Conservation (phyloP, 2,329 filamentous ascomycete genomes). For the Penicillium sp. region DNA sequence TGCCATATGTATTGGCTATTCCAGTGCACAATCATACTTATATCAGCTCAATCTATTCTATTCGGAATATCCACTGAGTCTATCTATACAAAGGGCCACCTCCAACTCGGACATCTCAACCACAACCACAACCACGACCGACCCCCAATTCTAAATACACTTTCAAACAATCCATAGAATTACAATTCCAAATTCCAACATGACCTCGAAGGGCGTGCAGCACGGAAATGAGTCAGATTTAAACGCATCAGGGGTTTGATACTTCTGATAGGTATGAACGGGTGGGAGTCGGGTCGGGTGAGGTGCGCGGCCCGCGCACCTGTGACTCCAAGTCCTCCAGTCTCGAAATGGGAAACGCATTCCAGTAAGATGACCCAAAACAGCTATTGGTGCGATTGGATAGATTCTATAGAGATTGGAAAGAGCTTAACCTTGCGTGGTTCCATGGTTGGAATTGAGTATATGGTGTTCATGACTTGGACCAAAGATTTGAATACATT, state of each 20-base stretch:
- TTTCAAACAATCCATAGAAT: neutral
- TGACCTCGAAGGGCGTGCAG: neutral
- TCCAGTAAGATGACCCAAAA: neutral
- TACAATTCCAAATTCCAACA: neutral
- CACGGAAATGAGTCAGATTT: neutral
- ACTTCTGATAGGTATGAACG: too few relatives aligned
- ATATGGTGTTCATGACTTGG: too few relatives aligned
- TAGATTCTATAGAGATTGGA: neutral
- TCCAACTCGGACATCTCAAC: neutral
- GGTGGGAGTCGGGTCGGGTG: neutral
- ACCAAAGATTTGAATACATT: too few relatives aligned
- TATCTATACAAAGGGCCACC: too few relatives aligned
- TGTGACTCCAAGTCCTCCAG: neutral
- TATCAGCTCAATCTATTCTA: too few relatives aligned
- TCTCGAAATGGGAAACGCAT: neutral
- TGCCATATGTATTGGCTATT: too few relatives aligned
- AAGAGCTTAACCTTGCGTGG: too few relatives aligned
- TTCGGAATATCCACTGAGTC: too few relatives aligned
- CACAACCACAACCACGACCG: neutral
- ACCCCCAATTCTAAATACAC: too few relatives aligned
- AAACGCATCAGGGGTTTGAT: neutral
- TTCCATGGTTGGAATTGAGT: neutral
- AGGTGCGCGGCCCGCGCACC: neutral
- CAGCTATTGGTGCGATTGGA: neutral
- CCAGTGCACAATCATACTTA: too few relatives aligned